Evolutionary conservation across 2,329 filamentous ascomycete species (phyloP), one percentile per base, ranked within the genome.

Genomic region (Nemania sp.): DNA sequence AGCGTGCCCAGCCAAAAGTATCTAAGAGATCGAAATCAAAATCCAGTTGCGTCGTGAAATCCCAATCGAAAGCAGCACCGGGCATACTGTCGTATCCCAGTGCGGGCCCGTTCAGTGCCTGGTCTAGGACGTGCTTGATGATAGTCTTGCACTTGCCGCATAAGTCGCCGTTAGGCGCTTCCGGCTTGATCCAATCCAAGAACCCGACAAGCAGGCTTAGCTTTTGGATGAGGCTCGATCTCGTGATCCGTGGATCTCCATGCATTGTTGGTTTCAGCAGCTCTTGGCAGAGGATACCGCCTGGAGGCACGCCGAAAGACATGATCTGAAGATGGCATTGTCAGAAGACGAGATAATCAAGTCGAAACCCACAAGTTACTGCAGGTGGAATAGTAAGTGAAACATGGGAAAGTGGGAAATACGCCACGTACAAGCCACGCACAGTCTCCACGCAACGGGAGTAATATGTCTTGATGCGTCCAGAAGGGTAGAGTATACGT

Each of bases 51-150:
- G 61, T 61, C 20, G 65, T 61, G 49, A 69, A 62, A 28, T 73
- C 73, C 67, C 74, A 74, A 15, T 73, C 68, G 3, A 70, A 62
- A 11, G 54, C 54, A 2, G 54, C 47, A 4, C 60, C 61, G 14
- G 58, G 49, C 23, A 44, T 44, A 36, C 39, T 51, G 15, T 47
- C 45, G 7, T 51, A 49, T 23, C 60, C 43, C n/a, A 59, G 49
- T 1, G 65, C 54, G 8, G 67, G 63, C 1, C 69, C 66, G 54
- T 80, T 79, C 9, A 81, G 67, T 3, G 77, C 72, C 41, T 79
- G 75, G 31, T 80, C 77, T 8, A 81, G 67, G 1, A 80, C 79
- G 12, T 72, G 74, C 48, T 78, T 74, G 39, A 81, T 79, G n/a
- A 80, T 70, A 2, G 68, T 68, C 52, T 76, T 76, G 63, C 75